Evolutionary conservation across 768 basidiomycete species (phyloP).

Genomic region (Artomyces pyxidatus): DNA sequence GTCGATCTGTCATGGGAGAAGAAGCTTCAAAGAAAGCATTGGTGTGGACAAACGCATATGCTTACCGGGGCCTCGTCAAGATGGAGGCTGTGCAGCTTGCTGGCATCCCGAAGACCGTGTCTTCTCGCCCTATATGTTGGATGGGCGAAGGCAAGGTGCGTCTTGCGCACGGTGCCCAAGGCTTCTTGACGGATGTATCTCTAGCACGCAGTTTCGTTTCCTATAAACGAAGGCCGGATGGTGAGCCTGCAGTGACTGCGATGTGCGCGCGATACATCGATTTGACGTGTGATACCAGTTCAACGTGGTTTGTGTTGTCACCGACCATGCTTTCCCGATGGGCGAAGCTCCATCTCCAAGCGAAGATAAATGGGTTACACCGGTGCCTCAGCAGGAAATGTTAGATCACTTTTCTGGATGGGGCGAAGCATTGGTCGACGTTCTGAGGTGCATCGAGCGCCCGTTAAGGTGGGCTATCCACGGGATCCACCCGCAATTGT

Average conservation of each 20-base stretch:
- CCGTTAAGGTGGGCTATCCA: slow-evolving; percentile 49
- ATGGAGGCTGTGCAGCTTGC: slow-evolving; percentile 30
- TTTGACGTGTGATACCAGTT: too few species aligned
- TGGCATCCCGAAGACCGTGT: slow-evolving; percentile 35
- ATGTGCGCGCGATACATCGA: too few species aligned
- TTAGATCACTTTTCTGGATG: slow-evolving; percentile 34
- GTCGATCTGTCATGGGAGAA: slow-evolving; percentile 30
- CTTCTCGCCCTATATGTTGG: slow-evolving; percentile 31
- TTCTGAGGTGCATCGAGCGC: slow-evolving; percentile 35
- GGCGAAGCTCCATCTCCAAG: too few species aligned
- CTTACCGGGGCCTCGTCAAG: slow-evolving; percentile 42
- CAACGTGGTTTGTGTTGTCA: too few species aligned
- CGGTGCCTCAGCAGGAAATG: slow-evolving; percentile 35
- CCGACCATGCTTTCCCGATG: too few species aligned
- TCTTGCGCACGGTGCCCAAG: too few species aligned
- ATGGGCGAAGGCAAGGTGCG: slow-evolving; percentile 38
- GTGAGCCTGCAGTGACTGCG: too few species aligned
- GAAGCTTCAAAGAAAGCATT: slow-evolving; percentile 18
- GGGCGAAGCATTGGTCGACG: slow-evolving; percentile 34
- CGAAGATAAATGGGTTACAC: slow-evolving; percentile 42
- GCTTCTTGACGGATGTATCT: too few species aligned
- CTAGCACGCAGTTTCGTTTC: too few species aligned
- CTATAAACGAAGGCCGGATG: too few species aligned
- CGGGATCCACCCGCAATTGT: slow-evolving; percentile 35
- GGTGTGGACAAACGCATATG: slow-evolving; percentile 37